Base-by-base conservation (phyloP, 2,329 filamentous ascomycete genomes). In the Monosporascus sp. region DNA sequence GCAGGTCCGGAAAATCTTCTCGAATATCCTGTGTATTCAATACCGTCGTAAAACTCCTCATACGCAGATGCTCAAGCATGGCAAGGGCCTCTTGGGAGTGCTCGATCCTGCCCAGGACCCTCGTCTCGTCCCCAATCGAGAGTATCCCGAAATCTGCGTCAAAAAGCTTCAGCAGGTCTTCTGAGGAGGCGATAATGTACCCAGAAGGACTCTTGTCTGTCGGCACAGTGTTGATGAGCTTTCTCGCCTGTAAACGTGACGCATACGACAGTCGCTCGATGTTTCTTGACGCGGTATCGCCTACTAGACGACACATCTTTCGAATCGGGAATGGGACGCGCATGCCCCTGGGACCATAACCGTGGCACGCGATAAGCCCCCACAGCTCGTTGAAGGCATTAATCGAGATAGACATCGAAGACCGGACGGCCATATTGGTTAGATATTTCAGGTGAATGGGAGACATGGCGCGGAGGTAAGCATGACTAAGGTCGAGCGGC, bases 321-420 rank as follows among this genome's bases (percentile, higher is more conserved):
- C 91, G 82, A 48, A 96, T 91, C 0, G 91, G 91, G 64, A 96
- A 96, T 0, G 90, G 90, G 0, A 96, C 90, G n/a, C 91, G 81
- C 90, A 94, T 95, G 4, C 91, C 91, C 45, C 80, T 81, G 2
- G 70, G 54, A 0, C 88, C 91, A 62, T 96, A 96, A 0, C 87
- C 83, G 66, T 96, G 91, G 56, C 91, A 96, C 1, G 90, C 85
- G 41, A 96, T 91, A 27, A 96, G 73, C 0, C 91, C 92, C 92
- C 91, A 96, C 0, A 96, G 73, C 61, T 95, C 88, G 60, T 82
- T 79, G 62, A 95, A 94, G 0, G 89, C 89, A 59, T 91, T 94
- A 64, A 96, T 89, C 1, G 91, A 95, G 56, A 96, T 91, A 0
- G 91, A 96, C 91, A 96, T 96, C 59, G 90, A 96, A 0, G 90